phyloP scores from a whole-genome alignment of 176 grass and related monocot genomes.

The Musa troglodytarum region DNA sequence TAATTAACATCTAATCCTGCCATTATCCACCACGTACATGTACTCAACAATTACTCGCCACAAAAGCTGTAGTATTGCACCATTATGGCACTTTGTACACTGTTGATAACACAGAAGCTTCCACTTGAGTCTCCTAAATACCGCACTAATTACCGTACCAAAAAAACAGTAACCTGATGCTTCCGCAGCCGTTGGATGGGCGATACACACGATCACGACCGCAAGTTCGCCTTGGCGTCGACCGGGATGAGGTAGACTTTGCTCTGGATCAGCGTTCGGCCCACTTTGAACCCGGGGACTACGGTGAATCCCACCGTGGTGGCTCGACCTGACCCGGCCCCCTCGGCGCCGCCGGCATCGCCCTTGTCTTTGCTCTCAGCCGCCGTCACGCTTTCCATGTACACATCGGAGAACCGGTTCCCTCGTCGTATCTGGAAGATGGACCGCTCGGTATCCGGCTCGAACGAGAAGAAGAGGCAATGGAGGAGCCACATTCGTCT shows the following conservation, averaged over 20 bases:
- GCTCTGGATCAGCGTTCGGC: conserved; percentile 8
- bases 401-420: conserved; percentile 10
- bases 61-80: not conserved
- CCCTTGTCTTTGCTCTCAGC: not conserved
- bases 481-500: conserved; percentile 15
- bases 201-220: not conserved
- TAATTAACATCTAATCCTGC: not conserved
- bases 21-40: too few relatives aligned
- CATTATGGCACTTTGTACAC: not conserved
- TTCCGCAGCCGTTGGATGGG: not conserved
- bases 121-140: not conserved
- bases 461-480: conserved; percentile 17
- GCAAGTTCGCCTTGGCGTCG: not conserved
- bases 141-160: not conserved
- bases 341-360: not conserved
- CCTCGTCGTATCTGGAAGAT: conserved; percentile 2
- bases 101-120: not conserved
- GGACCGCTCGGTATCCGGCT: not conserved
- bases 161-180: not conserved
- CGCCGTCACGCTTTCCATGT: conserved; percentile 9
- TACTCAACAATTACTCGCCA: too few relatives aligned
- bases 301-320: conserved; percentile 5
- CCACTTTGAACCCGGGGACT: conserved; percentile 1
- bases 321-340: not conserved
- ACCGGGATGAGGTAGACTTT: not conserved